Base-by-base conservation (phyloP, 2,329 filamentous ascomycete genomes). In the Fusarium pseudograminearum region DNA sequence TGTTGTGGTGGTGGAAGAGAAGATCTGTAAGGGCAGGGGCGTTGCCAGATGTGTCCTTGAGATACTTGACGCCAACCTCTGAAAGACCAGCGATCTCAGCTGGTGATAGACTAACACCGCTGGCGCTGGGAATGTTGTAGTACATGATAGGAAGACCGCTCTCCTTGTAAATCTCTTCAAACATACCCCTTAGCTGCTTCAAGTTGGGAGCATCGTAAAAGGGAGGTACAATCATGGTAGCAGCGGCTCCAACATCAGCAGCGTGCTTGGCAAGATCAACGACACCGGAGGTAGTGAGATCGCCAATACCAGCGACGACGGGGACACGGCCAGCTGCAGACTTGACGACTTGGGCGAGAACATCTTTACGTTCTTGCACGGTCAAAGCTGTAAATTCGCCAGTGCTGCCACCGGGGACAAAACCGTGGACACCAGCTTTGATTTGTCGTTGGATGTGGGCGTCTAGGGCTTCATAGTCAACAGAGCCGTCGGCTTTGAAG, bases 11-110 rank as follows among this genome's bases (percentile, higher is more conserved):
- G 55, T 77, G 78, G 65, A 86, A 85, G 6, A 86, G 76, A 16
- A 86, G 70, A 59, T 86, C 83, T 3, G 83, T 86, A 7, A 85
- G 74, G 0, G 81, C 83, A 0, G 84, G 84, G 2, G 79, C 84
- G 55, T 86, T 83, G 20, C 84, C 84, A 4, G 84, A 86, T 0
- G 84, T 86, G 69, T 86, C 84, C 72, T 86, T 86, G 31, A 86
- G 73, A 62, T 84, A 85, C 69, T 80, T 81, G 6, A 85, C 83
- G 14, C 84, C 84, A 1, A 83, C 79, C 8, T 82, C 78, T 5
- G 76, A 79, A 4, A 86, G 75, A 1, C 76, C 76, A 2, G 83
- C 84, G 12, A 86, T 78, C 57, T 85, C 78, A 0, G 70, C 48
- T 0, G 84, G 83, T 0, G 77, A 76, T 3, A 86, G 76, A 2